Base-by-base conservation (phyloP, 2,329 filamentous ascomycete species). In the Venturia nashicola region DNA sequence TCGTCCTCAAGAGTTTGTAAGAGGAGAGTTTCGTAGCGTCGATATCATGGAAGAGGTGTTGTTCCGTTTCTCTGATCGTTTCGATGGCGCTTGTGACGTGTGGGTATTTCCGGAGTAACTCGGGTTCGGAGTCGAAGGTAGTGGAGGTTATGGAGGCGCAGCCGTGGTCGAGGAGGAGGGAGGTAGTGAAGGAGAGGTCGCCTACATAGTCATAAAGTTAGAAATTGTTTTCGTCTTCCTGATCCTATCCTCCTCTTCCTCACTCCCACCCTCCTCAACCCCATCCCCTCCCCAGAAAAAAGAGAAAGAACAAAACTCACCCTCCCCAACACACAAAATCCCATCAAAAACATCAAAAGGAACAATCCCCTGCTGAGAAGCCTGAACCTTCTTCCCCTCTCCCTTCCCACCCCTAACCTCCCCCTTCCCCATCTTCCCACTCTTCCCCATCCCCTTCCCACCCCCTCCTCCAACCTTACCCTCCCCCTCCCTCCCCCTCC, bases 151-250 rank as follows among this genome's bases (percentile, higher is more conserved):
- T 73, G 70, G 86, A 79, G 65, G 77, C 80, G 76, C 86, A 90
- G 68, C 78, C 80, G 75, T 91, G 87, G 70, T 87, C 80, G 62
- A 80, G 74, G 62, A 87, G 79, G 2, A 93, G 79, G 1, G 84
- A 86, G 36, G 82, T 81, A 14, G 89, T 83, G 73, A 91, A 93
- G 72, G 87, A 91, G 71, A 94, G 84, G 74, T 95, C 90, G 68
- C 85, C 69, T 68, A 55, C n/a, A n/a, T 7, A 48, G 9, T 27
- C 1, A 14, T 9, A 55, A 4, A n/a, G 32, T 57, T 36, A 57
- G 27, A 14, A 7, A 36, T 57, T 36, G 7, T 8, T 9, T 14
- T n/a, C 14, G 18, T 34, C 18, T 36, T 20, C 27, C 5, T 16
- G 16, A 9, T 2, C 32, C 16, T 36, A 12, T 48, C n/a, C 44